phyloP scores from a whole-genome alignment of 163 green algal genomes.

The Scenedesmus sp. region DNA sequence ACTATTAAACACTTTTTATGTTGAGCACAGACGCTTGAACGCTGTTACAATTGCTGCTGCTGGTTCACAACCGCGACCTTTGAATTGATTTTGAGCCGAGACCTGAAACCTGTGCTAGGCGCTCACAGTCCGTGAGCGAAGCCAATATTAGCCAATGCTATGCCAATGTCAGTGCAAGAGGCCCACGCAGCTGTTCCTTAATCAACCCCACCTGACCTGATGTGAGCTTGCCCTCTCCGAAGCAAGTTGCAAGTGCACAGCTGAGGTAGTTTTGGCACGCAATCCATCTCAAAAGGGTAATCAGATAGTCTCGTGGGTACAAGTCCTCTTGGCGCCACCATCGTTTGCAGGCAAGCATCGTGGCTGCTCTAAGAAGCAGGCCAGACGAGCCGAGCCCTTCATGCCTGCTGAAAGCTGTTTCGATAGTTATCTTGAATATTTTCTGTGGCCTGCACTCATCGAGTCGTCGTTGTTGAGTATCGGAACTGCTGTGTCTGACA shows the following conservation, averaged over 20 bases:
- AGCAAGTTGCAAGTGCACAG: neutral
- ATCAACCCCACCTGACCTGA: neutral
- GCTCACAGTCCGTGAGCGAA: neutral
- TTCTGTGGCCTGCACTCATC: neutral
- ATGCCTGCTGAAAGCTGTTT: neutral
- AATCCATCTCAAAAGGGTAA: no score
- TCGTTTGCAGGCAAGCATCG: neutral
- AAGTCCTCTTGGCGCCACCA: neutral
- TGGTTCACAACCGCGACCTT: no score
- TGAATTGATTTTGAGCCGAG: neutral
- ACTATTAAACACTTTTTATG: no score
- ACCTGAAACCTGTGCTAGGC: neutral
- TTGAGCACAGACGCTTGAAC: no score
- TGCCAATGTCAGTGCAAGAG: neutral
- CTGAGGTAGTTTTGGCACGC: neutral
- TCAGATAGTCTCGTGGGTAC: neutral
- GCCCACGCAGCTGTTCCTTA: neutral
- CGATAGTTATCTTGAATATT: neutral
- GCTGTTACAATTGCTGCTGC: no score
- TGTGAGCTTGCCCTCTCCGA: neutral
- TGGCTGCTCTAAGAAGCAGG: neutral
- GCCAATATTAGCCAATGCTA: no score
- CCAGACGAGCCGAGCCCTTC: neutral
- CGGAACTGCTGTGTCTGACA: neutral
- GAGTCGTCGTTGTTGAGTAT: neutral